phyloP scores from a whole-genome alignment of 1,284 basidiomycete species.

The Fomitopsis betulina region DNA sequence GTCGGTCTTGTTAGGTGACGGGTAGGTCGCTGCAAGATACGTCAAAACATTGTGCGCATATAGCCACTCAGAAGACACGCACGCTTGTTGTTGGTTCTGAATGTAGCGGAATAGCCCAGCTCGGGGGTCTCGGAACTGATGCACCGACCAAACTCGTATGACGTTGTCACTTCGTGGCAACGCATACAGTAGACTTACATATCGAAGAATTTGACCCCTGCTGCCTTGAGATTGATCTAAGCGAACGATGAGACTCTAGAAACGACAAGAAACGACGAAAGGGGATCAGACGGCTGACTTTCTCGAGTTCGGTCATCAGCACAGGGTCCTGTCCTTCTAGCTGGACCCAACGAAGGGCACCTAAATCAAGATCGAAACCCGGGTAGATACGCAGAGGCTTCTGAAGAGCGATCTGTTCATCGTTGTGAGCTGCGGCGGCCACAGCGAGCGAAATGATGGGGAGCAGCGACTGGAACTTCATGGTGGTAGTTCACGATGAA shows the following conservation, averaged over 20 bases:
- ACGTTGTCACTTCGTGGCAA: conserved; percentile 6
- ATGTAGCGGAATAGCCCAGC: conserved; percentile 43
- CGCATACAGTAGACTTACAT: conserved; percentile 48
- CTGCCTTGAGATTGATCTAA: conserved; percentile 75
- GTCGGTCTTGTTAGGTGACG: conserved; percentile 54
- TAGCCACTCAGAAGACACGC: conserved; percentile 18
- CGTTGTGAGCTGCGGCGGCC: conserved; percentile 17
- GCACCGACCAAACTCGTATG: conserved; percentile 15
- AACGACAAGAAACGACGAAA: conserved; percentile 11
- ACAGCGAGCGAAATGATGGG: conserved; percentile 26
- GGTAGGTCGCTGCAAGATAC: conserved; percentile 42
- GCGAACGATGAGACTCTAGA: conserved; percentile 1
- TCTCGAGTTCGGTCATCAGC: conserved; percentile 82
- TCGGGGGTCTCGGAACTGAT: conserved; percentile 71
- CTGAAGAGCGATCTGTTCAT: conserved; percentile 19
- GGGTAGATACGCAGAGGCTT: conserved; percentile 18
- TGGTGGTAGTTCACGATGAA: conserved; percentile 25
- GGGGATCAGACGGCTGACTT: conserved; percentile 38
- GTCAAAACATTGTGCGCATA: not conserved
- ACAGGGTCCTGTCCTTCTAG: conserved; percentile 61
- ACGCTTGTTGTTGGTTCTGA: conserved; percentile 36
- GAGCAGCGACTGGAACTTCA: conserved; percentile 44
- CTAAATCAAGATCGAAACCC: conserved; percentile 61
- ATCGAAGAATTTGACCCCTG: conserved; percentile 81
- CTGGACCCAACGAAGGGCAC: conserved; percentile 70